Base-by-base conservation (phyloP, 2,329 filamentous ascomycete species). In the Mollisiaceae sp. region DNA sequence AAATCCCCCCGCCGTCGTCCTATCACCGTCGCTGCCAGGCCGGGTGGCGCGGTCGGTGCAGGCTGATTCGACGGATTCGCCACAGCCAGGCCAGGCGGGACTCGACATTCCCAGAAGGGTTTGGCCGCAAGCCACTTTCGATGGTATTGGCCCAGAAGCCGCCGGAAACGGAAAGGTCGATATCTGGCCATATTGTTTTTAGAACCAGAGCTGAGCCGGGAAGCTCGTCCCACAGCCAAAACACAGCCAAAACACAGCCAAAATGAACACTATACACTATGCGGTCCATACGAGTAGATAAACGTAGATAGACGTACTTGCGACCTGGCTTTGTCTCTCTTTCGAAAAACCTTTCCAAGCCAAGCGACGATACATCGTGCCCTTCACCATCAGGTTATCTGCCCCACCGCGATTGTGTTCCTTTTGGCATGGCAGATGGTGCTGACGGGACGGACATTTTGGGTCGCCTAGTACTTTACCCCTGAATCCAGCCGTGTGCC, bases 221-320 rank as follows among this genome's bases (percentile, higher is more conserved):
- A 52, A 50, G 45, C 2, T 8, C n/a, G 24, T 54, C 32, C 50
- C 50, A 57, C 35, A 57, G 55, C 55, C 55, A 39, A 41, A 57
- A 57, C 50, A 57, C 35, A 57, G 55, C 55, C 55, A 39, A 41
- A 57, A 57, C n/a, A n/a, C n/a, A n/a, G n/a, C n/a, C n/a, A n/a
- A n/a, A n/a, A n/a, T n/a, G n/a, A n/a, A n/a, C n/a, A n/a, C n/a
- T 56, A 20, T 6, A 54, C 20, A 54, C 47, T 9, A 56, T 27
- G 52, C 27, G 52, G 35, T n/a, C 24, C 6, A 56, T 56, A 56
- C 27, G 27, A n/a, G 35, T 24, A 15, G n/a, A 35, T 56, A 14
- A 14, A 50, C 11, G 45, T 50, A 24, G 4, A 4, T n/a, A n/a
- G n/a, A n/a, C n/a, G n/a, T n/a, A n/a, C 24, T 43, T 27, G 20